phyloP scores from a whole-genome alignment of 208 protist species.

The Acanthamoeba quina region DNA sequence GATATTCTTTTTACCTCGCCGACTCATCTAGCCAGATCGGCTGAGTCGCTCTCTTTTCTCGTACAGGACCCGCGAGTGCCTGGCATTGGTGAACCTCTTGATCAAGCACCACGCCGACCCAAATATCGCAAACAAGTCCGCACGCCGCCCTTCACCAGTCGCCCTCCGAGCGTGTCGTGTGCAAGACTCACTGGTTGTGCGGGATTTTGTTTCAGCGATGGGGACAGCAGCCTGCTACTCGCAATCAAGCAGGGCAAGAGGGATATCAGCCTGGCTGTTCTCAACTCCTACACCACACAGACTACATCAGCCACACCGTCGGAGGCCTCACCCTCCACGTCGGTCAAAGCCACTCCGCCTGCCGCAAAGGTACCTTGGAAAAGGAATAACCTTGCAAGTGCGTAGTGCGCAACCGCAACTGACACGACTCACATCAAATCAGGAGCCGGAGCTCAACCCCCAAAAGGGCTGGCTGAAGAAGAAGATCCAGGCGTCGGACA shows the following conservation, averaged over 20 bases:
- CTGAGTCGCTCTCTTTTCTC: neutral
- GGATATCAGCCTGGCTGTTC: neutral
- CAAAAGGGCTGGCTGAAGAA: conserved; percentile 13
- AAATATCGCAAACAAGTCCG: neutral
- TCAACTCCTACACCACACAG: neutral
- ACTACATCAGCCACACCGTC: neutral
- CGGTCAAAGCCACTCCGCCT: neutral
- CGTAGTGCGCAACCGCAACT: neutral
- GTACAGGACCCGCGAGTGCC: neutral
- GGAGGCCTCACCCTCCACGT: neutral
- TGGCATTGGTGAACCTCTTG: conserved; percentile 9
- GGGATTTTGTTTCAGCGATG: neutral
- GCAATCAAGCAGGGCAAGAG: neutral
- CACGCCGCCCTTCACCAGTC: neutral
- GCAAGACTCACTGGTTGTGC: neutral
- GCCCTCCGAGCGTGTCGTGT: neutral
- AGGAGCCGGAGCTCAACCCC: neutral
- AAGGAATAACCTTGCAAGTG: neutral
- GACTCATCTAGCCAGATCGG: too few species aligned
- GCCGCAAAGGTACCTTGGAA: neutral
- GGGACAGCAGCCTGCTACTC: neutral
- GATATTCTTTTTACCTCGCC: neutral
- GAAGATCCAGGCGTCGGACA: conserved; percentile 28
- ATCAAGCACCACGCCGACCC: conserved; percentile 28
- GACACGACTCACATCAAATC: neutral